Conservation (phyloP, 2,329 filamentous ascomycete genomes). For the Mollisia scopiformis region DNA sequence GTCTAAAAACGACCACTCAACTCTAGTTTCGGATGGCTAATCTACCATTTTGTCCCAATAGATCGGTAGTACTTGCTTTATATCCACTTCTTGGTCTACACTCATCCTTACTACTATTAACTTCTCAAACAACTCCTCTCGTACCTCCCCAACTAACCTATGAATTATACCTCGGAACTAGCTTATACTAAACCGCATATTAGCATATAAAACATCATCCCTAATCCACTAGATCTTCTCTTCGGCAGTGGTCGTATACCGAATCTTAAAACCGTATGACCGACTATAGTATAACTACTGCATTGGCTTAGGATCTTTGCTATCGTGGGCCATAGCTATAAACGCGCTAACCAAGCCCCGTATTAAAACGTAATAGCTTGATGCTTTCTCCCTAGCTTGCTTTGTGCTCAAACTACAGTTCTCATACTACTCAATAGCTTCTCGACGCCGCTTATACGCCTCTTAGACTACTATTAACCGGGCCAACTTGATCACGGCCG, state of each 20-base stretch:
- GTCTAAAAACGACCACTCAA: not conserved
- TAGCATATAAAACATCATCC: not conserved
- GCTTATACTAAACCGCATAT: too few relatives aligned
- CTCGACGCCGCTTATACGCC: conserved; percentile 2
- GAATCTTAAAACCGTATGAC: conserved; percentile 17
- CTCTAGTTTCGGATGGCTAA: not conserved
- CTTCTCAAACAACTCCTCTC: too few relatives aligned
- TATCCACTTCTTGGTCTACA: not conserved
- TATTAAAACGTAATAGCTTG: too few relatives aligned
- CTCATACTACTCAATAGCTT: not conserved
- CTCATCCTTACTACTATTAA: too few relatives aligned
- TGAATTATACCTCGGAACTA: too few relatives aligned
- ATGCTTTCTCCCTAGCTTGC: too few relatives aligned
- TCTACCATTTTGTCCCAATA: not conserved
- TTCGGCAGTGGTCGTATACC: conserved; percentile 12
- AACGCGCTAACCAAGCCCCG: not conserved
- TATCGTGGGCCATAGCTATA: not conserved
- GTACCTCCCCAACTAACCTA: too few relatives aligned
- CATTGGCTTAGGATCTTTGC: not conserved
- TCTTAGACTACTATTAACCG: conserved; percentile 17
- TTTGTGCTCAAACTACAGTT: too few relatives aligned
- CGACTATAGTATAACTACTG: conserved; percentile 13
- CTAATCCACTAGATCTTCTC: conserved; percentile 5
- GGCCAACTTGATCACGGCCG: too few relatives aligned
- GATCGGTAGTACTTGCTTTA: not conserved